phyloP scores from a whole-genome alignment of 225 moss, liverwort and hornwort species.

The Neckera pumila region DNA sequence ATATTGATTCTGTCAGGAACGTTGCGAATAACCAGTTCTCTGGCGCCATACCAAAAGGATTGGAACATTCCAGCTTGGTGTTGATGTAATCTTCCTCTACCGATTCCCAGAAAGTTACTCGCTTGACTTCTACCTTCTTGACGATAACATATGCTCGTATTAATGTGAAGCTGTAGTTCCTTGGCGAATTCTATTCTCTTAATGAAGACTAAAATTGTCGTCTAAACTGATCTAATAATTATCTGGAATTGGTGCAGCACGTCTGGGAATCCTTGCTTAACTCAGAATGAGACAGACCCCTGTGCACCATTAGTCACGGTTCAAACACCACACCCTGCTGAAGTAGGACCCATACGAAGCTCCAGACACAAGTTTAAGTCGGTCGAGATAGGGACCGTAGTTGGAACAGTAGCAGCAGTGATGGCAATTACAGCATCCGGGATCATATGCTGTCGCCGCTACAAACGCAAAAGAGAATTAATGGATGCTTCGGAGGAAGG shows the following conservation, averaged over 20 bases:
- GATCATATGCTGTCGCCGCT: constrained; percentile 16
- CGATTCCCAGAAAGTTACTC: background rate
- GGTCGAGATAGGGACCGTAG: constrained; percentile 5
- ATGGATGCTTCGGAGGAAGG: constrained; percentile 41
- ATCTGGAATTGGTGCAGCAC: constrained; percentile 25
- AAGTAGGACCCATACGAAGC: background rate
- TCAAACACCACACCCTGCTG: background rate
- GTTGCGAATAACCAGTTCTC: constrained; percentile 50
- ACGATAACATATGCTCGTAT: background rate
- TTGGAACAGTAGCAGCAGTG: constrained; percentile 13
- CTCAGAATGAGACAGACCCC: constrained; percentile 9
- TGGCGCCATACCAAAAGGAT: constrained; percentile 28
- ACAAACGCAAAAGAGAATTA: constrained; percentile 22
- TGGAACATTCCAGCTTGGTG: constrained; percentile 18
- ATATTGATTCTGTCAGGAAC: constrained; percentile 28
- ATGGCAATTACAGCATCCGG: constrained; percentile 1
- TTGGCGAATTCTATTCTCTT: background rate
- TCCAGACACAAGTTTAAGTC: constrained; percentile 3
- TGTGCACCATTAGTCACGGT: background rate
- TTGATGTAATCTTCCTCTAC: constrained; percentile 22
- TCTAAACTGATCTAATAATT: background rate
- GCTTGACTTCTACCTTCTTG: background rate
- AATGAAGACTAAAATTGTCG: background rate
- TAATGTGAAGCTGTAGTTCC: background rate
- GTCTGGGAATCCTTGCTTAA: constrained; percentile 40